These are phyloP conservation scores for Fraxinus anomala DNA, from an alignment of 257 asterid genomes.

Conservation along the genomic window DNA sequence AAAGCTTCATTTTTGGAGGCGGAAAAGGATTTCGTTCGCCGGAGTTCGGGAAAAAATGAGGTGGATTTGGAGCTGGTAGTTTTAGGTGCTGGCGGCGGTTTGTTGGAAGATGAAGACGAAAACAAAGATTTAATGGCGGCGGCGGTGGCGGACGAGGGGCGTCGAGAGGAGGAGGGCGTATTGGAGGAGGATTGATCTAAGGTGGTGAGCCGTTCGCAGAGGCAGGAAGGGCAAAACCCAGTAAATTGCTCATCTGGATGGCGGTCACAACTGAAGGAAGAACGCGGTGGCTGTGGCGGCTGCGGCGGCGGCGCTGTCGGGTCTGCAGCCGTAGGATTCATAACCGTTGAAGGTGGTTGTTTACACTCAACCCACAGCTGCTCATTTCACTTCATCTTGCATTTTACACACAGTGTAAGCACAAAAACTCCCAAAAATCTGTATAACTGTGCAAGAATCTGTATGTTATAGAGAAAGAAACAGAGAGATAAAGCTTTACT, in stretches of 20 bases:
- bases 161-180: conserved; percentile 73
- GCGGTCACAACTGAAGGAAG: conserved; percentile 84
- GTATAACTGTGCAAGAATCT: not conserved
- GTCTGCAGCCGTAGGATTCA: conserved; percentile 77
- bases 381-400: conserved; percentile 30
- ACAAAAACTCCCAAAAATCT: not conserved
- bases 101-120: conserved; percentile 34
- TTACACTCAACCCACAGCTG: conserved; percentile 42
- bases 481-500: not conserved
- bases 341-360: conserved; percentile 45
- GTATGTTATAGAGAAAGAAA: not conserved
- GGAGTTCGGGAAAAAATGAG: conserved; percentile 67
- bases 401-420: not conserved
- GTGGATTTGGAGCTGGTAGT: conserved; percentile 39
- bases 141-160: conserved; percentile 73
- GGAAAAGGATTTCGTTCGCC: conserved; percentile 81
- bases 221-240: conserved; percentile 91
- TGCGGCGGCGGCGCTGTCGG: conserved; percentile 81
- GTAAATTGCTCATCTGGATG: conserved; percentile 80
- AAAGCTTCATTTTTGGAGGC: conserved; percentile 81
- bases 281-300: conserved; percentile 85
- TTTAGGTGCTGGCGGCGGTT: conserved; percentile 51
- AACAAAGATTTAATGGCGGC: conserved; percentile 72
- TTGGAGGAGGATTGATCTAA: conserved; percentile 64
- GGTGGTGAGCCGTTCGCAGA: conserved; percentile 80